phyloP scores from a whole-genome alignment of 2,329 filamentous ascomycete species.

The Ampelomyces quisqualis region DNA sequence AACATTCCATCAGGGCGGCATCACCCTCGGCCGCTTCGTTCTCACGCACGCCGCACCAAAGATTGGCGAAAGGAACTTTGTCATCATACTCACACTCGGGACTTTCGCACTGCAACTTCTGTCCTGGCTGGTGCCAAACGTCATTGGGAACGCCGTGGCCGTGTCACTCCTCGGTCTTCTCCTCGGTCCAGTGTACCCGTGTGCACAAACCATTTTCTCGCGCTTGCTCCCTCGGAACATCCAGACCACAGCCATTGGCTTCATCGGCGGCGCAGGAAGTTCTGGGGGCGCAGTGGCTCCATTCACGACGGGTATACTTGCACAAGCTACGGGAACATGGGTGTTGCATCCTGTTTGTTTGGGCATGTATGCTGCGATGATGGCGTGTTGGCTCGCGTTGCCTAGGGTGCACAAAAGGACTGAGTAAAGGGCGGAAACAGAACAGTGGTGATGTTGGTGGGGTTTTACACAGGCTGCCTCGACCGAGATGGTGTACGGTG shows the following conservation, averaged over 20 bases:
- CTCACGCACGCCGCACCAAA: slow-evolving; percentile 66
- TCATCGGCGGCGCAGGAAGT: slow-evolving; percentile 69
- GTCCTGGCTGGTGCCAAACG: slow-evolving; percentile 74
- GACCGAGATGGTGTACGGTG: neutral
- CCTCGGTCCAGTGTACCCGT: slow-evolving; percentile 78
- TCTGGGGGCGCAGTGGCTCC: slow-evolving; percentile 68
- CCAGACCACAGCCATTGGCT: slow-evolving; percentile 63
- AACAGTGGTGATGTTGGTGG: neutral
- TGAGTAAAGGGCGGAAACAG: slow-evolving; percentile 48
- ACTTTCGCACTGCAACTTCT: slow-evolving; percentile 70
- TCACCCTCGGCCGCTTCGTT: slow-evolving; percentile 72
- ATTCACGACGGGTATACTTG: slow-evolving; percentile 65
- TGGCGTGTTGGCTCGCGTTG: slow-evolving; percentile 63
- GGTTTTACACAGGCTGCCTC: neutral
- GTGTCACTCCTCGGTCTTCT: slow-evolving; percentile 67
- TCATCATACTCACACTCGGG: slow-evolving; percentile 62
- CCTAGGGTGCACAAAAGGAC: slow-evolving; percentile 60
- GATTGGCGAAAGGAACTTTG: slow-evolving; percentile 70
- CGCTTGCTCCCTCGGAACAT: slow-evolving; percentile 60
- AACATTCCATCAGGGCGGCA: slow-evolving; percentile 60
- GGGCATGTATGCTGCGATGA: slow-evolving; percentile 64
- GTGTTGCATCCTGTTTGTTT: slow-evolving; percentile 68
- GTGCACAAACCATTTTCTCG: slow-evolving; percentile 65
- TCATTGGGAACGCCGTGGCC: slow-evolving; percentile 56
- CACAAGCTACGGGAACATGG: slow-evolving; percentile 63